A percentile compares a stretch with the other conserved stretches of the same genome.
Evolutionary conservation across 1,139 yeast genomes (phyloP).

Genomic region (Lodderomyces beijingensis): DNA sequence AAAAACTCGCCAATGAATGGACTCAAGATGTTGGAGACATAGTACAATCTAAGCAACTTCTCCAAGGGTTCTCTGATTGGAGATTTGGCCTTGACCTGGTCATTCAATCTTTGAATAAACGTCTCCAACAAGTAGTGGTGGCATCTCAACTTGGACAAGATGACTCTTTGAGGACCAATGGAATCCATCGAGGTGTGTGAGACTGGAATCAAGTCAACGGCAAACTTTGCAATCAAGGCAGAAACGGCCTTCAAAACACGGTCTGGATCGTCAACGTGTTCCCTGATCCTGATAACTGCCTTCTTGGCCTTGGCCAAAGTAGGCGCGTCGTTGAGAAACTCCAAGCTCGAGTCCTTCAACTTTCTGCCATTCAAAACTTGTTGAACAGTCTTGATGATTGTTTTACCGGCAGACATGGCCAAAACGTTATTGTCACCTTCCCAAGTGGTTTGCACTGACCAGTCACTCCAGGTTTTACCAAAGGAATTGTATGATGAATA

Average conservation of each 20-base stretch:
- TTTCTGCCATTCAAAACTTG: slow-evolving; percentile 16
- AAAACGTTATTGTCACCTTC: slow-evolving; percentile 93
- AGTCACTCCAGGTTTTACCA: slow-evolving; percentile 83
- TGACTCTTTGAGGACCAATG: slow-evolving; percentile 55
- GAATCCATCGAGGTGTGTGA: slow-evolving; percentile 15
- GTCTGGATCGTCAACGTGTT: slow-evolving; percentile 13
- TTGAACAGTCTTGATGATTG: slow-evolving; percentile 55
- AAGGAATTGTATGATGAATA: slow-evolving; percentile 87
- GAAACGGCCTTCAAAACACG: slow-evolving; percentile 15
- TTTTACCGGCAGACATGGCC: slow-evolving; percentile 79
- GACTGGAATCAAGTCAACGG: slow-evolving; percentile 13
- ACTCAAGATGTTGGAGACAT: slow-evolving; percentile 62
- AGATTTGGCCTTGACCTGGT: slow-evolving; percentile 11
- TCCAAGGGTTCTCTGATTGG: slow-evolving; percentile 14
- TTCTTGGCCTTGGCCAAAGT: slow-evolving; percentile 12
- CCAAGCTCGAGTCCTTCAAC: slow-evolving; percentile 13
- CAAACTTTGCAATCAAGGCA: slow-evolving; percentile 10
- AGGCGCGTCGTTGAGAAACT: slow-evolving; percentile 15
- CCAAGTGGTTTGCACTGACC: slow-evolving; percentile 98
- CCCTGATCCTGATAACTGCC: slow-evolving; percentile 13
- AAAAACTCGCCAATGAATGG: slow-evolving; percentile 73
- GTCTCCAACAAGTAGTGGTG: slow-evolving; percentile 35
- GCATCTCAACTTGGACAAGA: slow-evolving; percentile 53
- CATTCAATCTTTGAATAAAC: slow-evolving; percentile 24
- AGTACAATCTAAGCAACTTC: slow-evolving; percentile 12